These are phyloP conservation scores for Serpula lacrymans DNA, from an alignment of 768 basidiomycete genomes.

Conservation along the genomic window DNA sequence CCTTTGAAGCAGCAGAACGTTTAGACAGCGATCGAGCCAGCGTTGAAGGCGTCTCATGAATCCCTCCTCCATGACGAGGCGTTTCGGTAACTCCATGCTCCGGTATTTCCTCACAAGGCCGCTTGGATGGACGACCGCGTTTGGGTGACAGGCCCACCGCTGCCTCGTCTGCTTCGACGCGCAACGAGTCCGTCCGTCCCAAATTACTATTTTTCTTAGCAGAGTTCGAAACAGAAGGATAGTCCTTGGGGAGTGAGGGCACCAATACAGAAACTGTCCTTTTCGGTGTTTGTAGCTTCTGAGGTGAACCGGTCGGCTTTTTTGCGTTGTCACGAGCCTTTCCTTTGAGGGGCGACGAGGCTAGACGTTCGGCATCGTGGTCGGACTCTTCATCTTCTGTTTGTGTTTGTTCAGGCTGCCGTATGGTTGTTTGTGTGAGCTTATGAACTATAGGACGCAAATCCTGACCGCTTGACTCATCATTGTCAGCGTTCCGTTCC, in stretches of 20 bases:
- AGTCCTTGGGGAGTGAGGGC: conserved; percentile 22
- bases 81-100: no score
- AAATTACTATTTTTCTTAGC: conserved; percentile 1
- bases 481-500: no score
- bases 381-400: conserved; percentile 2
- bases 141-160: conserved; percentile 16
- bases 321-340: conserved; percentile 3
- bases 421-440: no score
- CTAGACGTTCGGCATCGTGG: neutral
- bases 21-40: conserved; percentile 22
- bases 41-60: conserved; percentile 12
- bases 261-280: conserved; percentile 25
- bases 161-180: conserved; percentile 19
- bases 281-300: conserved; percentile 10
- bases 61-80: neutral
- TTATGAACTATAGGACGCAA: no score
- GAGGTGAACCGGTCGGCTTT: conserved; percentile 2
- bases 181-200: conserved; percentile 16
- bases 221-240: conserved; percentile 1
- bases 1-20: conserved; percentile 55
- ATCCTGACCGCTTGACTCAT: no score
- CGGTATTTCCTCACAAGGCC: no score
- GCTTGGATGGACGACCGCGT: conserved; percentile 2
- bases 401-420: no score
- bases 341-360: conserved; percentile 1